phyloP scores from a whole-genome alignment of 306 rosid genomes.

The Cicer pinnatifidum region DNA sequence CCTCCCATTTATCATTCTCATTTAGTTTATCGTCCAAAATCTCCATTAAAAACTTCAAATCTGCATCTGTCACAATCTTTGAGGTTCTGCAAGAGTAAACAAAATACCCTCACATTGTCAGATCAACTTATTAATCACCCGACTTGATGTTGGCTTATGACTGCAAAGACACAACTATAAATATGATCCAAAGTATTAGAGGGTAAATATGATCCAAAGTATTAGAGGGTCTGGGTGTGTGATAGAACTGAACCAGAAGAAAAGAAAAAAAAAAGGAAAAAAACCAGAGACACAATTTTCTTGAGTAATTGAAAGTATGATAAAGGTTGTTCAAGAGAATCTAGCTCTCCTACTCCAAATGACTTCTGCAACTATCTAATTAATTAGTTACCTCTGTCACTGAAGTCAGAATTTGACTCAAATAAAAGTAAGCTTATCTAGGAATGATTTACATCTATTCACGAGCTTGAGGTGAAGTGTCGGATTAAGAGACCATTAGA shows the following conservation, averaged over 20 bases:
- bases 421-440: conserved; percentile 2
- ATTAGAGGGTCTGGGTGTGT: not conserved
- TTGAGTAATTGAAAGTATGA: too few species aligned
- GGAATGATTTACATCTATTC: not conserved
- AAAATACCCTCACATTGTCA: conserved; percentile 39
- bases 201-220: conserved; percentile 15
- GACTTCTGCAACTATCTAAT: too few species aligned
- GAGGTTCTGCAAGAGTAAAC: conserved; percentile 61
- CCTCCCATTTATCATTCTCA: conserved; percentile 70
- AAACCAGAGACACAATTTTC: too few species aligned
- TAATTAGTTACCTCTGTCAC: not conserved
- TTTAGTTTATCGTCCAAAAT: conserved; percentile 62
- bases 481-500: not conserved
- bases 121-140: conserved; percentile 30
- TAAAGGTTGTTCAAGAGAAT: too few species aligned
- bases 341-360: too few species aligned
- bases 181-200: conserved; percentile 28
- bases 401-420: conserved; percentile 5
- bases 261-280: too few species aligned
- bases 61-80: conserved; percentile 64
- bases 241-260: too few species aligned
- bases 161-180: conserved; percentile 9
- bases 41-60: conserved; percentile 69
- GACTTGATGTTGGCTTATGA: not conserved
- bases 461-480: not conserved